Evolutionary conservation across 139 green algal genomes (phyloP), one percentile per base, ranked within the genome.

Genomic region (Haematococcus sp.): DNA sequence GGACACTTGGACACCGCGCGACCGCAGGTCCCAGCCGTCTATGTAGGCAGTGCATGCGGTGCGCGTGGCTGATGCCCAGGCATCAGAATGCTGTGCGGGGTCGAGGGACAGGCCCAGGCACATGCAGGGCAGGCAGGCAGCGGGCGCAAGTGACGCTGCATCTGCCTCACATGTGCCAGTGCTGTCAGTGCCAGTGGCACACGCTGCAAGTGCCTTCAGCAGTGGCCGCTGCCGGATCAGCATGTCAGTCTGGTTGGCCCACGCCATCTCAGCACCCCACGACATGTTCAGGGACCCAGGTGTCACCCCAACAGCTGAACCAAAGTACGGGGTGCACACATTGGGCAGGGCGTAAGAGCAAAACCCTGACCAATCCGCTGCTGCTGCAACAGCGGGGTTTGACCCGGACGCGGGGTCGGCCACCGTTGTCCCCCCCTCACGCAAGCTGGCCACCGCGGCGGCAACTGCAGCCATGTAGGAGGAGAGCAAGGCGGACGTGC

Each of bases 151-250:
- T 11, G 40, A 7, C 11, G 40, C 40, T 49, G 40, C 40, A 11
- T 7, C 40, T 11, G 40, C 40, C 40, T 49, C 40, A 11, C 40
- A 49, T 49, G 40, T 49, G 7, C 40, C 40, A 7, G 40, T 49
- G 7, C 7, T 49, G 11, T 49, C 40, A 49, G 40, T 49, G 40
- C 40, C 40, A 19, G 40, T 11, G 7, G 40, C 40, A 49, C 40
- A 49, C 40, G 40, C 40, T 19, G 40, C 40, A 7, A 49, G 40
- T 13, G 52, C 52, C 22, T 20, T 44, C 2, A 67, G 40, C 16
- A 74, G 19, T 3, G 78, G 67, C 23, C 78, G 68, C 55, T 80
- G 63, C 2, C 68, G 64, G 35, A 84, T 32, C 32, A 84, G 73
- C 43, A 61, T 25, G 13, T 74, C 58, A 2, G 73, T 79, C 15